A percentile compares a stretch with the other conserved stretches of the same genome.
Conservation (phyloP, 257 asterid species). For the Nicotiana benthamiana region DNA sequence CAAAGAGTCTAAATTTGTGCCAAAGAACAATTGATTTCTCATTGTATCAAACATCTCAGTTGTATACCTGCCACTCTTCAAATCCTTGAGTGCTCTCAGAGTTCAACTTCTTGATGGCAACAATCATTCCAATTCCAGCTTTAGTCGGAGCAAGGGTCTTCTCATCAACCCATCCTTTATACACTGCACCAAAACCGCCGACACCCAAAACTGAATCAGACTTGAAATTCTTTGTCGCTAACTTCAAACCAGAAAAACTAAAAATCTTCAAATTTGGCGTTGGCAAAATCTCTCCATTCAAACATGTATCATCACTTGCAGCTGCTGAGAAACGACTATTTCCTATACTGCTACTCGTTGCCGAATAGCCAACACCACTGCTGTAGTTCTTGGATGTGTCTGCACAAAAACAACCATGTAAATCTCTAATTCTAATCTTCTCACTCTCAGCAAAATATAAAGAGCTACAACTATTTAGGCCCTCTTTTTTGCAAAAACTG, state of each 20-base stretch:
- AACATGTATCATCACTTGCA: slow-evolving; percentile 21
- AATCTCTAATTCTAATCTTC: slow-evolving; percentile 8
- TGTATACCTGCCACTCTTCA: slow-evolving; percentile 45
- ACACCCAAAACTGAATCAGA: slow-evolving; percentile 36
- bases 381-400: slow-evolving; percentile 44
- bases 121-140: slow-evolving; percentile 30
- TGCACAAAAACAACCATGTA: slow-evolving; percentile 5
- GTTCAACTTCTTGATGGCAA: slow-evolving; percentile 46
- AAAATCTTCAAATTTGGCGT: slow-evolving; percentile 24
- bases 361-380: slow-evolving; percentile 22
- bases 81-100: slow-evolving; percentile 40
- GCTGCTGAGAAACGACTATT: slow-evolving; percentile 30
- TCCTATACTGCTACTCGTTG: slow-evolving; percentile 23
- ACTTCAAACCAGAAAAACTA: slow-evolving; percentile 30
- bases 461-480: too few species aligned
- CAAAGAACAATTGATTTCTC: background rate
- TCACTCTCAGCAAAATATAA: background rate
- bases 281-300: slow-evolving; percentile 30
- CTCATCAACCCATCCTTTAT: slow-evolving; percentile 47
- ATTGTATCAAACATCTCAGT: background rate
- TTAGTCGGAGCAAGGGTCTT: slow-evolving; percentile 32
- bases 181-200: slow-evolving; percentile 48
- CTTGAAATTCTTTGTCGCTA: slow-evolving; percentile 37
- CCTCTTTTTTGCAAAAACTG: too few species aligned
- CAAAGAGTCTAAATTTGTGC: background rate